Evolutionary conservation across 306 rosid genomes (phyloP).

Genomic region (Quercus berberidifolia): DNA sequence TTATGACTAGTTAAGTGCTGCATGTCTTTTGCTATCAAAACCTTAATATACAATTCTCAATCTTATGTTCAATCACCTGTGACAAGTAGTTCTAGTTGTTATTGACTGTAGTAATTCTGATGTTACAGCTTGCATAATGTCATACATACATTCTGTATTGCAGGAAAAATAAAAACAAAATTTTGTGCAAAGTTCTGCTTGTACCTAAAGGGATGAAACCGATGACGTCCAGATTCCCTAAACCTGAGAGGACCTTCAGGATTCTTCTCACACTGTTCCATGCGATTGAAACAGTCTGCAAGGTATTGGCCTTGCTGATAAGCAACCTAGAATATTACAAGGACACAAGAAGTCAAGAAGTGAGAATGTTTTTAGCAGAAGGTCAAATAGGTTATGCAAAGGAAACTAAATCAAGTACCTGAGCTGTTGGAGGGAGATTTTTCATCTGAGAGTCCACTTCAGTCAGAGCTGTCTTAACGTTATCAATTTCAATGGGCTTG

Average conservation of each 20-base stretch:
- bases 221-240: slow-evolving; percentile 91
- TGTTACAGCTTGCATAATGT: no score
- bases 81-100: no score
- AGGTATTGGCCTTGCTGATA: slow-evolving; percentile 87
- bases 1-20: no score
- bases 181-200: neutral
- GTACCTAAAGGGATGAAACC: slow-evolving; percentile 89
- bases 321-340: slow-evolving; percentile 60
- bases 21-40: neutral
- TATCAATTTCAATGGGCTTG: slow-evolving; percentile 62
- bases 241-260: slow-evolving; percentile 98
- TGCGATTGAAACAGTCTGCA: slow-evolving; percentile 74
- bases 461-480: slow-evolving; percentile 73
- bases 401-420: slow-evolving; percentile 40
- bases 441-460: slow-evolving; percentile 93
- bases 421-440: slow-evolving; percentile 95
- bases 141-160: neutral
- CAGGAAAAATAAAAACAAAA: neutral
- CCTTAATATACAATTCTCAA: neutral
- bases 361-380: neutral
- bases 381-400: slow-evolving; percentile 1
- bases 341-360: neutral
- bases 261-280: slow-evolving; percentile 67
- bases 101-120: no score
- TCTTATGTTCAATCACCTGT: neutral